Evolutionary conservation across 768 basidiomycete species (phyloP).

Genomic region (Xerocomellus dryophilus): DNA sequence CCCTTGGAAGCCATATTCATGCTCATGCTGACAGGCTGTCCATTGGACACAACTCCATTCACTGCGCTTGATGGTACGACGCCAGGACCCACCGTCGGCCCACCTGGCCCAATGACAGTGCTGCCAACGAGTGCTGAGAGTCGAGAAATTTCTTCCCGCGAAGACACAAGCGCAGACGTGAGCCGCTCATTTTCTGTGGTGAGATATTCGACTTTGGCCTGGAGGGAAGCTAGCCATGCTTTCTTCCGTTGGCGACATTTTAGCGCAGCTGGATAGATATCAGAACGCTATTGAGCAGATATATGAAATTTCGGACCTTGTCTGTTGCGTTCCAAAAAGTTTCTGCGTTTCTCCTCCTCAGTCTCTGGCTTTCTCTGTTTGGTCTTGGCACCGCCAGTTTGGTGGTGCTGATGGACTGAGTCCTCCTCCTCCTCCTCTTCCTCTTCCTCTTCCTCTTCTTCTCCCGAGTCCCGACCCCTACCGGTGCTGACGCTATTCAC

Average conservation of each 20-base stretch:
- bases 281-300: conserved; percentile 1
- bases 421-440: conserved; percentile 40
- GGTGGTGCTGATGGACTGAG: conserved; percentile 23
- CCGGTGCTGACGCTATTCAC: conserved; percentile 29
- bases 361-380: conserved; percentile 81
- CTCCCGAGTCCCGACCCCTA: conserved; percentile 37
- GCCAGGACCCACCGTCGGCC: conserved; percentile 30
- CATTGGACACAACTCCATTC: conserved; percentile 27
- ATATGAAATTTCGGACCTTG: conserved; percentile 61
- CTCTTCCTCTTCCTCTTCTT: conserved; percentile 39
- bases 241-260: conserved; percentile 99
- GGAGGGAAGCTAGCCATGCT: conserved; percentile 90
- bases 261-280: conserved; percentile 67
- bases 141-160: conserved; percentile 89
- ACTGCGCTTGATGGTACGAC: conserved; percentile 28
- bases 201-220: conserved; percentile 90
- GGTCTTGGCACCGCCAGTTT: conserved; percentile 15
- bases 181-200: conserved; percentile 94
- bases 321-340: conserved; percentile 95
- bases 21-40: conserved; percentile 43
- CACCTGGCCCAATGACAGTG: conserved; percentile 49
- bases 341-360: conserved; percentile 95
- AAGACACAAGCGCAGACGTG: conserved; percentile 77
- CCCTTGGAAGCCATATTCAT: conserved; percentile 40
- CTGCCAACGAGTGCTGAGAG: conserved; percentile 70